A percentile compares a stretch with the other conserved stretches of the same genome.
Conservation (phyloP, 2,329 filamentous ascomycete genomes). For the Fusarium solani-melongenae region DNA sequence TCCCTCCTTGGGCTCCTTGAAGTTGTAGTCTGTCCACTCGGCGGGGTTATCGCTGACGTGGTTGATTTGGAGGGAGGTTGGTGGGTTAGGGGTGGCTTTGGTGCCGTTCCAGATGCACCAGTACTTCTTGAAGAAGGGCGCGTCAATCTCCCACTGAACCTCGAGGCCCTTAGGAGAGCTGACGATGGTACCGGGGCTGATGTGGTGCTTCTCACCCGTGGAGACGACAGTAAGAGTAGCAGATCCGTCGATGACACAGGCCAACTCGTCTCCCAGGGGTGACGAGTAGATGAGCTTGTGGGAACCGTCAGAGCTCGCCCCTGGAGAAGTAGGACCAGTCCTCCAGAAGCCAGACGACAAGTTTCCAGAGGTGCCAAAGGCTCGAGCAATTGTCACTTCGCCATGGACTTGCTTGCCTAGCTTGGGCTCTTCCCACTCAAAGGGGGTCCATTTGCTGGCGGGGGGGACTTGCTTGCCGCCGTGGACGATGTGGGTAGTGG, state of each 20-base stretch:
- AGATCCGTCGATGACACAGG: slow-evolving; percentile 5
- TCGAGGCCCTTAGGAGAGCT: slow-evolving; percentile 6
- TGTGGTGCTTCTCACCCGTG: neutral
- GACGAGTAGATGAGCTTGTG: slow-evolving; percentile 7
- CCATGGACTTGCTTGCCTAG: slow-evolving; percentile 4
- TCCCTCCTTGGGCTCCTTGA: slow-evolving; percentile 27
- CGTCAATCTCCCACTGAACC: slow-evolving; percentile 6
- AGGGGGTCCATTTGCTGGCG: slow-evolving; percentile 2
- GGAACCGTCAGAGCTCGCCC: neutral
- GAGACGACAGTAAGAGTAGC: slow-evolving; percentile 6
- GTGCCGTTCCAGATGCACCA: slow-evolving; percentile 17
- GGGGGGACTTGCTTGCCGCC: slow-evolving; percentile 8
- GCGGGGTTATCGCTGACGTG: slow-evolving; percentile 18
- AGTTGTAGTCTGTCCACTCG: slow-evolving; percentile 21
- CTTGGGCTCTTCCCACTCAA: slow-evolving; percentile 14
- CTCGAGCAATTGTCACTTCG: neutral
- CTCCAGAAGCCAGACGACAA: slow-evolving; percentile 8
- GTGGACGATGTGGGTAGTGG: slow-evolving; percentile 3
- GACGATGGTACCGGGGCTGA: neutral
- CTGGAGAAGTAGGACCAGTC: neutral
- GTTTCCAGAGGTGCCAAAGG: slow-evolving; percentile 3
- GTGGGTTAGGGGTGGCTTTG: neutral
- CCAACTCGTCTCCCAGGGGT: neutral
- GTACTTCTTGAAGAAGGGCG: slow-evolving; percentile 10
- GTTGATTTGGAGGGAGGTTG: slow-evolving; percentile 5